phyloP scores from a whole-genome alignment of 2,329 filamentous ascomycete species.

The Aplosporella prunicola region DNA sequence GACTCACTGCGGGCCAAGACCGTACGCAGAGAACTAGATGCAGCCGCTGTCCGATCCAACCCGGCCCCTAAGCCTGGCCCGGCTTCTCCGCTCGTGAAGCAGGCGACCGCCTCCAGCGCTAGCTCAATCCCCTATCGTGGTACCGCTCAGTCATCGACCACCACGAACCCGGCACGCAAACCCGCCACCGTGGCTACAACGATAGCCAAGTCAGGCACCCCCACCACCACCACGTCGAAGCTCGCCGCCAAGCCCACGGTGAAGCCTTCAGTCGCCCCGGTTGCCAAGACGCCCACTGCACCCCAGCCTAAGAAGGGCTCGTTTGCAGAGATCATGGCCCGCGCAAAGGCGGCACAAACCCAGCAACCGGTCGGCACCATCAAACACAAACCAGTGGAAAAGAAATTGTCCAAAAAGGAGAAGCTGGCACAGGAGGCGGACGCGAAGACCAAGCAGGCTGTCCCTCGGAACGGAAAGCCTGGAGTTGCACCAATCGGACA shows the following conservation, averaged over 20 bases:
- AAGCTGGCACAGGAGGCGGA: constrained; percentile 39
- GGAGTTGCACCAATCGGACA: constrained; percentile 3
- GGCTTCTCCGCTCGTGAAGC: constrained; percentile 7
- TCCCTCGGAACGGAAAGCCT: constrained; percentile 25
- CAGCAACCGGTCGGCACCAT: constrained; percentile 53
- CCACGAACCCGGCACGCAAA: constrained; percentile 19
- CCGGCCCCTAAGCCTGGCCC: constrained; percentile 9
- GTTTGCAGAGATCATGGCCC: constrained; percentile 64
- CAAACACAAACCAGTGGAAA: constrained; percentile 64
- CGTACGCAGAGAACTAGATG: constrained; percentile 22
- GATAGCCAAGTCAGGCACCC: constrained; percentile 12
- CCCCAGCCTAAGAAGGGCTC: constrained; percentile 59
- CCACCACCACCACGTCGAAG: constrained; percentile 12
- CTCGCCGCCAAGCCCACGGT: constrained; percentile 7
- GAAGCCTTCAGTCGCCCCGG: constrained; percentile 13
- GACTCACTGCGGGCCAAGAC: constrained; percentile 23
- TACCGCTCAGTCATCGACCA: constrained; percentile 23
- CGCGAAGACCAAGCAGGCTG: constrained; percentile 34
- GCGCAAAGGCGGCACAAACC: constrained; percentile 51
- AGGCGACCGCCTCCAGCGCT: background rate
- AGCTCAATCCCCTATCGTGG: constrained; percentile 28
- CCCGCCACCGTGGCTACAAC: constrained; percentile 16
- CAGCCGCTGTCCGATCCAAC: constrained; percentile 11
- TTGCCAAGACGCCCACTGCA: constrained; percentile 12
- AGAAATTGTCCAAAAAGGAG: constrained; percentile 50